Evolutionary conservation across 2,329 filamentous ascomycete species (phyloP).

Genomic region (Venturia carpophila): DNA sequence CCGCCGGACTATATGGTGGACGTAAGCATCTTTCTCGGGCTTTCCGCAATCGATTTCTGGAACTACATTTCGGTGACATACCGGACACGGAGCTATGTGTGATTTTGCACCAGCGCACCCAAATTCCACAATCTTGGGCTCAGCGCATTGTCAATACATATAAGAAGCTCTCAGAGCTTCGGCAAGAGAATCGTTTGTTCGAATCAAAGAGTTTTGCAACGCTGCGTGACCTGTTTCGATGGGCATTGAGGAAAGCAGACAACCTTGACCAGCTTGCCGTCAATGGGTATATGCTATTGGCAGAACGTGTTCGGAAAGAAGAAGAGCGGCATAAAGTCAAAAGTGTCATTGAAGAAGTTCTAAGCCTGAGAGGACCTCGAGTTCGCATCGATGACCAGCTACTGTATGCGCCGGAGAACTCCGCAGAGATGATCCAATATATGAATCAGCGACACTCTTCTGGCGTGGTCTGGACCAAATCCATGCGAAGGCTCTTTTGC

Average conservation of each 20-base stretch:
- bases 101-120: conserved; percentile 80
- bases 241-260: conserved; percentile 80
- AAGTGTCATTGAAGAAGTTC: conserved; percentile 77
- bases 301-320: conserved; percentile 84
- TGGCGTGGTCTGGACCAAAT: conserved; percentile 84
- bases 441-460: conserved; percentile 21
- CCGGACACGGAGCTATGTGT: conserved; percentile 88
- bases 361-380: conserved; percentile 52
- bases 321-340: conserved; percentile 82
- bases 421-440: conserved; percentile 32
- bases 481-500: conserved; percentile 86
- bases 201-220: conserved; percentile 98
- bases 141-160: conserved; percentile 88
- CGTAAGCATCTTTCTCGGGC: conserved; percentile 88
- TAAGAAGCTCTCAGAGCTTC: conserved; percentile 78
- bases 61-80: conserved; percentile 97
- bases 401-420: conserved; percentile 54
- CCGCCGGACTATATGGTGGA: conserved; percentile 88
- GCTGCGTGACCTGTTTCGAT: conserved; percentile 88
- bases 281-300: conserved; percentile 94
- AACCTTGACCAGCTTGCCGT: conserved; percentile 79
- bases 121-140: conserved; percentile 87
- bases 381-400: conserved; percentile 66
- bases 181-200: conserved; percentile 85
- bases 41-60: conserved; percentile 93